phyloP scores from a whole-genome alignment of 306 rosid species.

The Potentilla sterilis region DNA sequence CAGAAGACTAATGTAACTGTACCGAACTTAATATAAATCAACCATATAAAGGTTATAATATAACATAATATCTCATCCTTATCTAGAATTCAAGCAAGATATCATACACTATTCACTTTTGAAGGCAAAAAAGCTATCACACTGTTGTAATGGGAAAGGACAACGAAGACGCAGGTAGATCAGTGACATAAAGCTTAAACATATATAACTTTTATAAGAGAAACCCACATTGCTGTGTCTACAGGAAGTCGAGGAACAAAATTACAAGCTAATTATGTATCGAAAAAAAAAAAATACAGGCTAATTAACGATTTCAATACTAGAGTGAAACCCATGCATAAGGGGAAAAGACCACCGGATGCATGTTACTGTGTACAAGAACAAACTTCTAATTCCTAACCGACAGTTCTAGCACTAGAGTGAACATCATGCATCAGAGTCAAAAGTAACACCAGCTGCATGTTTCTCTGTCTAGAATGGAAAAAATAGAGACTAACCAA shows the following conservation, averaged over 20 bases:
- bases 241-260: slow-evolving; percentile 3
- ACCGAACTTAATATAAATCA: background rate
- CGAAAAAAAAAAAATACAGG: background rate
- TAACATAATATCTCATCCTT: background rate
- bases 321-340: background rate
- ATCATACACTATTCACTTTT: background rate
- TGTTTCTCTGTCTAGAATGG: slow-evolving; percentile 4
- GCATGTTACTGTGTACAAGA: slow-evolving; percentile 1
- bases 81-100: background rate
- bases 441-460: slow-evolving; percentile 1
- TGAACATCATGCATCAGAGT: slow-evolving; percentile 1
- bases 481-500: slow-evolving; percentile 23
- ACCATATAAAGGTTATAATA: no score
- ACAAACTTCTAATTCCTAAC: background rate
- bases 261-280: no score
- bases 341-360: background rate
- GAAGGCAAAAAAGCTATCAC: background rate
- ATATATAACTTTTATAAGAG: background rate
- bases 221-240: background rate
- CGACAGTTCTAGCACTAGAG: background rate
- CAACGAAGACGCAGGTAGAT: background rate
- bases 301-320: background rate
- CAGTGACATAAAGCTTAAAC: background rate
- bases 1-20: background rate
- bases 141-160: slow-evolving; percentile 5